A percentile compares a stretch with the other conserved stretches of the same genome.
Evolutionary conservation across 75 land plant genomes (phyloP).

Genomic region (Pseudotsuga menziesii): DNA sequence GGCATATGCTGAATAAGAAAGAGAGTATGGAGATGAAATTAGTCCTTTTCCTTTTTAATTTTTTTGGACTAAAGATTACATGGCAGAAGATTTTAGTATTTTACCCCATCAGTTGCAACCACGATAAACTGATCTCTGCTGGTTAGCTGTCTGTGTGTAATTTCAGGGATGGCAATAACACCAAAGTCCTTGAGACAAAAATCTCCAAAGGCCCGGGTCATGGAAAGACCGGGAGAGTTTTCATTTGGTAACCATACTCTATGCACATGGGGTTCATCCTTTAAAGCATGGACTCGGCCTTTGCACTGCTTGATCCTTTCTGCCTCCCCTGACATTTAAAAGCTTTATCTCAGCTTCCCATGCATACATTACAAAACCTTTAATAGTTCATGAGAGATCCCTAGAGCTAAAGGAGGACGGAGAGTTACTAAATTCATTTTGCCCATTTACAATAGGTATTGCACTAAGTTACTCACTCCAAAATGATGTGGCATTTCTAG

Average conservation of each 20-base stretch:
- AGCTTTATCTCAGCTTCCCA: neutral
- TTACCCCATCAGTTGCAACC: too few relatives aligned
- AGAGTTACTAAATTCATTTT: too few relatives aligned
- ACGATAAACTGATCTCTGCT: conserved; percentile 55
- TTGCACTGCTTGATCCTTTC: conserved; percentile 52
- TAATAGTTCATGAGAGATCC: neutral
- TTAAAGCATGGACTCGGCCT: conserved; percentile 56
- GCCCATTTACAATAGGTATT: too few relatives aligned
- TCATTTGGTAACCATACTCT: conserved; percentile 64
- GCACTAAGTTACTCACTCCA: too few relatives aligned
- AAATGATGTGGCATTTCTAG: too few relatives aligned
- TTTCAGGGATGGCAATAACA: conserved; percentile 52
- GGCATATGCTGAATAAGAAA: neutral
- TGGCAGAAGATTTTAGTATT: too few relatives aligned
- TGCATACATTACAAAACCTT: neutral
- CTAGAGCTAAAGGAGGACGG: neutral
- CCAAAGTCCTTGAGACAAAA: conserved; percentile 74
- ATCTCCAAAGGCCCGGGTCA: conserved; percentile 82
- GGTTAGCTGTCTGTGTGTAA: conserved; percentile 41
- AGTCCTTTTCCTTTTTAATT: too few relatives aligned
- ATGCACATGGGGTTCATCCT: conserved; percentile 54
- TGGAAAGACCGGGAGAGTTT: conserved; percentile 73
- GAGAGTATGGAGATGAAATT: neutral
- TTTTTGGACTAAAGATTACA: neutral
- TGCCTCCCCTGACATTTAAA: conserved; percentile 39